Base-by-base conservation (phyloP, 1,284 basidiomycete species). In the Irpex sp. region DNA sequence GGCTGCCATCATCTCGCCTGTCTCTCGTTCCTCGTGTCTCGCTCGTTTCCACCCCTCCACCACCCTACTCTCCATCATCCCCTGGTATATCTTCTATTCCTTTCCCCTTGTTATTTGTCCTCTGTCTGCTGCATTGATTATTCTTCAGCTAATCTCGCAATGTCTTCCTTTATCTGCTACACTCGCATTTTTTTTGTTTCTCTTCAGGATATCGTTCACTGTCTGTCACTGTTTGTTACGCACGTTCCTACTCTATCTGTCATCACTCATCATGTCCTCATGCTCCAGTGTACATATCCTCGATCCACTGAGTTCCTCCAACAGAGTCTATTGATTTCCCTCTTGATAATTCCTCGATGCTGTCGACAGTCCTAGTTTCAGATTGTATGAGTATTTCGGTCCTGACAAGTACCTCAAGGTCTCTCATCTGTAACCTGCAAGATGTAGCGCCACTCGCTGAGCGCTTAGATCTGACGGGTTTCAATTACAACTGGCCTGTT, bases 221-320 rank as follows among this genome's bases (percentile, higher is more conserved):
- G 36, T 58, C 65, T 65, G 66, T 19, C 52, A 21, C 38, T 57
- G 36, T 58, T 65, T 65, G 66, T 58, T 69, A 64, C 59, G 60
- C 56, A 62, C 60, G 64, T 51, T 52, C 66, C 66, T 70, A 61
- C 64, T 68, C 66, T 64, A 66, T 65, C 70, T 65, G 63, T 65
- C 66, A 66, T 67, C 67, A 70, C 70, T 71, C 73, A 72, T 70
- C 70, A 67, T 67, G 70, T 66, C 69, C 19, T 52, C 49, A 52
- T 62, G 61, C 61, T 64, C 38, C 58, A 61, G 55, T 56, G 58
- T 65, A 59, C 51, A 65, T 54, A 47, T 34, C 60, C 58, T 51
- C 40, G 58, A 47, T 19, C 13, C 19, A 36, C 17, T 34, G 40
- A 59, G 36, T 58, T 19, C 40, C 15, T 47, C 36, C 57, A 40